Evolutionary conservation across 2,329 filamentous ascomycete genomes (phyloP).

Genomic region (Sclerotinia subarctica): DNA sequence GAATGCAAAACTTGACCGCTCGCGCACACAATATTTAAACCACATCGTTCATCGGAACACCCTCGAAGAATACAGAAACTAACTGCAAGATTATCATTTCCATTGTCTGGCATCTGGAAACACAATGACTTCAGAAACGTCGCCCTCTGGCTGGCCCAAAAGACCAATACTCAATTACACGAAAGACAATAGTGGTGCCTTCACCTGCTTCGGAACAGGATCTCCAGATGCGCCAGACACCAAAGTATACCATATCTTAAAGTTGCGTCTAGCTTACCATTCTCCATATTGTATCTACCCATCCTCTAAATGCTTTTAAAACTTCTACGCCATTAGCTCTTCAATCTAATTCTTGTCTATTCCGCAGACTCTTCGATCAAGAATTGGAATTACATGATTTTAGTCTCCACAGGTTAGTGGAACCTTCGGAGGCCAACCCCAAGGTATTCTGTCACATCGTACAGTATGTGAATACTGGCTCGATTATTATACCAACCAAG

Average conservation of each 20-base stretch:
- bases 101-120: neutral
- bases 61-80: neutral
- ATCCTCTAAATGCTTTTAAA: no score
- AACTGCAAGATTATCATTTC: neutral
- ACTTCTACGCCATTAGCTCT: neutral
- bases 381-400: neutral
- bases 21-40: neutral
- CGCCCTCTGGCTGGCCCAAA: neutral
- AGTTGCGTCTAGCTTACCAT: neutral
- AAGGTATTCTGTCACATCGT: neutral
- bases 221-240: neutral
- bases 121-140: neutral
- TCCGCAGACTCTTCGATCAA: neutral
- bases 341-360: neutral
- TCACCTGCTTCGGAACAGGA: neutral
- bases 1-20: neutral
- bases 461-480: neutral
- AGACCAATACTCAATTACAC: neutral
- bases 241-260: neutral
- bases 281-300: neutral
- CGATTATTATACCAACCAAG: neutral
- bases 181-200: neutral
- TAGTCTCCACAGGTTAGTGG: neutral
- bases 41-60: neutral
- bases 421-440: neutral